phyloP scores from a whole-genome alignment of 2,329 filamentous ascomycete species.

The Trichoderma sp. region DNA sequence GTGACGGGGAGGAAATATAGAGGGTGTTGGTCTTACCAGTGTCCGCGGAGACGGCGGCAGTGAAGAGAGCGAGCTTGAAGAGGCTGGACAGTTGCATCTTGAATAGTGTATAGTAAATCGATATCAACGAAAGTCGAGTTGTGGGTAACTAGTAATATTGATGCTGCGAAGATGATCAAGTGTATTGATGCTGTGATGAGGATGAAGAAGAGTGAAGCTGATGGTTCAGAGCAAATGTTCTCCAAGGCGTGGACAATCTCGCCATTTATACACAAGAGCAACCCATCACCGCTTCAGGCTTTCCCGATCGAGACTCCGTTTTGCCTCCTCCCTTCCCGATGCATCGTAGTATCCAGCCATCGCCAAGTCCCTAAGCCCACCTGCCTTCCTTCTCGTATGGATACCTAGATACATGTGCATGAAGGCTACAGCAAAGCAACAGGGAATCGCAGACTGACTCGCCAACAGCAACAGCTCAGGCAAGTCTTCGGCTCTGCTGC shows the following conservation, averaged over 20 bases:
- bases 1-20: not conserved
- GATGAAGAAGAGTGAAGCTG: not conserved
- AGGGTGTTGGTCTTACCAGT: slow-evolving; percentile 27
- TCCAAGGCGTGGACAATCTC: not conserved
- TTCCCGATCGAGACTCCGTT: not conserved
- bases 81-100: slow-evolving; percentile 46
- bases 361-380: slow-evolving; percentile 6
- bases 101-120: not conserved
- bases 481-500: slow-evolving; percentile 5
- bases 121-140: not conserved
- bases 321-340: slow-evolving; percentile 5
- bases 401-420: not conserved
- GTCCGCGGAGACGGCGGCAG: slow-evolving; percentile 37
- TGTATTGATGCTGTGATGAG: not conserved
- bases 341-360: slow-evolving; percentile 9
- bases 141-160: not conserved
- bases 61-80: slow-evolving; percentile 38
- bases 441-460: not conserved
- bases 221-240: not conserved
- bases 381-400: not conserved
- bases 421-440: not conserved
- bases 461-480: not conserved
- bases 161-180: not conserved
- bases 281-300: not conserved
- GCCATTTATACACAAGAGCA: not conserved